Base-by-base conservation (phyloP, 306 rosid genomes). In the Cicer chorassanicum region DNA sequence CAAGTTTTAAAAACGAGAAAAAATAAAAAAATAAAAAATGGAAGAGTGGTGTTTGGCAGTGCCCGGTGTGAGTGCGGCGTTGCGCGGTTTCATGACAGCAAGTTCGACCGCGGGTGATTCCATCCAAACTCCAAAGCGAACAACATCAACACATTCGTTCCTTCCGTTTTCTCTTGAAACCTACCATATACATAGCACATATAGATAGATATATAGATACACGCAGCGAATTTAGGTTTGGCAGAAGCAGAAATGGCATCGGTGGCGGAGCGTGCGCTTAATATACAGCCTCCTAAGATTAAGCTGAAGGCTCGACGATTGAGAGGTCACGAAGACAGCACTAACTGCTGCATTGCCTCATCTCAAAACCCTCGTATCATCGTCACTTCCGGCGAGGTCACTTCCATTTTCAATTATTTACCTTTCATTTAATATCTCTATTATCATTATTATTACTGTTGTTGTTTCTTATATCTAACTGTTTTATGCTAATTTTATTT, bases 381-480 rank as follows among this genome's bases (percentile, higher is more conserved):
- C 66, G 89, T 85, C 84, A 88, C 97, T 81, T 80, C 96, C 63
- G 94, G 88, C 82, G 96, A 93, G 86, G 97, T 93, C 36, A 70
- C 65, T 11, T 12, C 24, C 75, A 13, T 8, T 45, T 59, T 46
- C 70, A 48, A 8, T 8, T 41, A 11, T 18, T 64, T 59, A 68
- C 21, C 0, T 29, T 76, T 66, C 29, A 8, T 43, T 53, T 55
- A 13, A 29, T 24, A 56, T 24, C n/a, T 48, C 8, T 13, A 9
- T 16, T 71, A 15, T 54, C 8, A 2, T 7, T 73, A 18, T 21
- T 57, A 4, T 6, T 21, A 11, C 14, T 62, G 9, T n/a, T 40
- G 18, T 29, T 39, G 49, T 12, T 75, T 65, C n/a, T 4, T 53
- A 21, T n/a, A 73, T 67, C 74, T 4, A 9, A 53, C 9, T 51